Conservation (phyloP, 129 eudicot genomes). For the Centrapalus pauciflorus region DNA sequence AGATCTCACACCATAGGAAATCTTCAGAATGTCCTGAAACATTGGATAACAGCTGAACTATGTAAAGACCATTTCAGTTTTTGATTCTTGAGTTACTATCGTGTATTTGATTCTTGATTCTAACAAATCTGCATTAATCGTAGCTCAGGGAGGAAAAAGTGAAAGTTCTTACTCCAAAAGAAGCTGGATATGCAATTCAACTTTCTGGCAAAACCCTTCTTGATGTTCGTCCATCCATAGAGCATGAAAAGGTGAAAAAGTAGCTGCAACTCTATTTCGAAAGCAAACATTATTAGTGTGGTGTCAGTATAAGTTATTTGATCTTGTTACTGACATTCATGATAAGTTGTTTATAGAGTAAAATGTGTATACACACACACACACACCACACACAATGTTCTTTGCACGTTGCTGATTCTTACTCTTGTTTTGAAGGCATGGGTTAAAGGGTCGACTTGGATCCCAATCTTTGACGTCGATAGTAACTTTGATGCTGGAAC, state of each 20-base stretch:
- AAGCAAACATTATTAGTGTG: background rate
- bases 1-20: too few relatives aligned
- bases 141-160: slow-evolving; percentile 91
- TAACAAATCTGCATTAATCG: too few relatives aligned
- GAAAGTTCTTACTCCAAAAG: slow-evolving; percentile 78
- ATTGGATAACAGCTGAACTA: too few relatives aligned
- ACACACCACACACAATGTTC: background rate
- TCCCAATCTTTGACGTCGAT: slow-evolving; percentile 87
- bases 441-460: slow-evolving; percentile 96
- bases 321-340: background rate
- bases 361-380: background rate
- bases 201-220: slow-evolving; percentile 75
- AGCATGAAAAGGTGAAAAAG: slow-evolving; percentile 68
- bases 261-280: background rate
- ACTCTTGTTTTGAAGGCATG: slow-evolving; percentile 63
- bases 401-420: slow-evolving; percentile 4
- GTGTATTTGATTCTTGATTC: too few relatives aligned
- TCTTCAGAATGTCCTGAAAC: too few relatives aligned
- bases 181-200: slow-evolving; percentile 97
- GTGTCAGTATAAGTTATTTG: background rate
- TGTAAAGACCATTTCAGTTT: too few relatives aligned
- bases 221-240: slow-evolving; percentile 86
- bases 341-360: background rate
- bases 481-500: slow-evolving; percentile 55
- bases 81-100: too few relatives aligned